phyloP scores from a whole-genome alignment of 2,329 filamentous ascomycete species.

The Neofusicoccum cordaticola region DNA sequence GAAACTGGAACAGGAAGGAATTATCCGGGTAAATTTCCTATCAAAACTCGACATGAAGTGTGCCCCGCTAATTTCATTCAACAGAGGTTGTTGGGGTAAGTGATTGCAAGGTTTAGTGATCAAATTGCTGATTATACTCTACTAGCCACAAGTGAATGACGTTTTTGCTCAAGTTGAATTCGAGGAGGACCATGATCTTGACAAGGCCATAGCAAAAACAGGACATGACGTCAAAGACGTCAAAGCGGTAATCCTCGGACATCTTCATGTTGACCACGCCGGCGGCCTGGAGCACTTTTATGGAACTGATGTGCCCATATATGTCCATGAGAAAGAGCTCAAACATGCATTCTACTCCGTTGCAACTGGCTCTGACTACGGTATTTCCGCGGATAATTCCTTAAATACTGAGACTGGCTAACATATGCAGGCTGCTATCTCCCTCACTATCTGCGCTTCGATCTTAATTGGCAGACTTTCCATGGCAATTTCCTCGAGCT shows the following conservation, averaged over 20 bases:
- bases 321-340: slow-evolving; percentile 37
- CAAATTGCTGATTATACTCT: slow-evolving; percentile 17
- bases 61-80: not conserved
- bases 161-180: slow-evolving; percentile 32
- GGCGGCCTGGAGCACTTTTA: slow-evolving; percentile 35
- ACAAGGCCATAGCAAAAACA: slow-evolving; percentile 28
- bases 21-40: slow-evolving; percentile 29
- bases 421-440: slow-evolving; percentile 24
- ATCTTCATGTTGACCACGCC: slow-evolving; percentile 37
- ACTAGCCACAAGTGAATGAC: slow-evolving; percentile 31
- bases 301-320: slow-evolving; percentile 34
- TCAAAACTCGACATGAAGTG: not conserved
- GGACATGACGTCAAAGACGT: slow-evolving; percentile 36
- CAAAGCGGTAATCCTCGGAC: slow-evolving; percentile 37
- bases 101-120: not conserved
- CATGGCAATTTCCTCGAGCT: slow-evolving; percentile 32
- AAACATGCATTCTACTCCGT: slow-evolving; percentile 39
- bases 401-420: not conserved
- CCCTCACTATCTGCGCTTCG: slow-evolving; percentile 36
- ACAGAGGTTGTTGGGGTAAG: not conserved
- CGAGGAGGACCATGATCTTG: slow-evolving; percentile 23
- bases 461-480: slow-evolving; percentile 38
- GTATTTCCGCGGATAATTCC: not conserved
- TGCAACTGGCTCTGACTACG: slow-evolving; percentile 32
- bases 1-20: slow-evolving; percentile 35